Evolutionary conservation across 2,329 filamentous ascomycete species (phyloP).

Genomic region (Talaromyces sp.): DNA sequence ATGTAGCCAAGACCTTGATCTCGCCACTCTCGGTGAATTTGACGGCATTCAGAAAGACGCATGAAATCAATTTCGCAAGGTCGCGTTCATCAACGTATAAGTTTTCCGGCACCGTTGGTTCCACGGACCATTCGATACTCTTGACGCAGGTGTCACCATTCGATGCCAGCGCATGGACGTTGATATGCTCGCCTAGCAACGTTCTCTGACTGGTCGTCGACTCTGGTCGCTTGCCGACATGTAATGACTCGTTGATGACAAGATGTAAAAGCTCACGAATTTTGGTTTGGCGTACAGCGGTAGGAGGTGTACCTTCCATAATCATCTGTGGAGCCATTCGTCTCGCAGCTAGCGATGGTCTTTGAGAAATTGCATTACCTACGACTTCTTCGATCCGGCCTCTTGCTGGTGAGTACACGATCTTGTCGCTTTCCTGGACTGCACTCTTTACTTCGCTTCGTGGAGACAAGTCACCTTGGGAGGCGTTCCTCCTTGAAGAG

Average conservation of each 20-base stretch:
- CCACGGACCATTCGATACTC: slow-evolving; percentile 49
- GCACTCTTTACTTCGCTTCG: slow-evolving; percentile 41
- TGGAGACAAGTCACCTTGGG: slow-evolving; percentile 36
- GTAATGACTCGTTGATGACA: slow-evolving; percentile 48
- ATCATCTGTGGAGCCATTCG: slow-evolving; percentile 36
- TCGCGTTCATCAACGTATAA: slow-evolving; percentile 60
- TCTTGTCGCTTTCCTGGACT: slow-evolving; percentile 43
- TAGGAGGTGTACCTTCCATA: slow-evolving; percentile 34
- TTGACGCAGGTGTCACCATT: slow-evolving; percentile 46
- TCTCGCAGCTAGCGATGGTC: slow-evolving; percentile 35
- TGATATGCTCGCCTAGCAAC: slow-evolving; percentile 45
- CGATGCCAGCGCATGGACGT: slow-evolving; percentile 43
- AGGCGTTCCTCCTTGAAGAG: slow-evolving; percentile 31
- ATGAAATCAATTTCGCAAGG: slow-evolving; percentile 61
- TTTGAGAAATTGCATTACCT: slow-evolving; percentile 37
- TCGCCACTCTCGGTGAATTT: slow-evolving; percentile 67
- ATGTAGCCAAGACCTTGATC: slow-evolving; percentile 55
- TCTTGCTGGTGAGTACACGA: slow-evolving; percentile 35
- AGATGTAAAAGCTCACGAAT: slow-evolving; percentile 46
- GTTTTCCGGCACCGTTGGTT: slow-evolving; percentile 45
- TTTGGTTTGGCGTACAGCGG: slow-evolving; percentile 43
- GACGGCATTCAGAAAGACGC: slow-evolving; percentile 63
- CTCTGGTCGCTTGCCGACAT: slow-evolving; percentile 48
- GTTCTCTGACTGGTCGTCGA: slow-evolving; percentile 46
- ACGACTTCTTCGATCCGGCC: slow-evolving; percentile 40